Conservation (phyloP, 2,329 filamentous ascomycete genomes). For the Penicillium sp. region DNA sequence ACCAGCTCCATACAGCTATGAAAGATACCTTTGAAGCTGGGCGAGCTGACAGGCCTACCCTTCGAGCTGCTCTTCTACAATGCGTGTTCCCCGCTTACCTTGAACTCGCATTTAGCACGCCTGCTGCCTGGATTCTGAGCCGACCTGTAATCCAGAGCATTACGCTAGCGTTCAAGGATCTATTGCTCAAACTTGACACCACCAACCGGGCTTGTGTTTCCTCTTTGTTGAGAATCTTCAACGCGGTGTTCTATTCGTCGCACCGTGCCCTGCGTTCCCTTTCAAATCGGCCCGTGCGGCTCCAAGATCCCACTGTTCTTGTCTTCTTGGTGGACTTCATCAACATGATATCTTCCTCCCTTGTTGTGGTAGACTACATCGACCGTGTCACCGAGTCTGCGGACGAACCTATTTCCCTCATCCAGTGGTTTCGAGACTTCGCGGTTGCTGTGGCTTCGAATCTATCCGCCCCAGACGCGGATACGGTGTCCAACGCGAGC, state of each 20-base stretch:
- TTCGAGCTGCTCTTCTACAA: conserved; percentile 53
- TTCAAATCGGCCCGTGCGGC: conserved; percentile 30
- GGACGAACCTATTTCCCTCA: conserved; percentile 27
- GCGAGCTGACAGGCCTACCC: conserved; percentile 39
- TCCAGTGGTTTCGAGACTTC: conserved; percentile 44
- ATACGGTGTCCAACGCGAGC: neutral
- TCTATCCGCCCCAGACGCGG: conserved; percentile 1
- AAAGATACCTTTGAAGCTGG: conserved; percentile 45
- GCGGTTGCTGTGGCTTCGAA: conserved; percentile 16
- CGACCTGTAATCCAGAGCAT: conserved; percentile 53
- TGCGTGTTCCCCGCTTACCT: conserved; percentile 59
- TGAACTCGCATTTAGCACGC: conserved; percentile 45
- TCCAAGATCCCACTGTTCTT: conserved; percentile 42
- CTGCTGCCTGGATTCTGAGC: conserved; percentile 52
- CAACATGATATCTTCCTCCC: conserved; percentile 40
- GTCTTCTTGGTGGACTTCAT: conserved; percentile 41
- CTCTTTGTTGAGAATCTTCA: conserved; percentile 37
- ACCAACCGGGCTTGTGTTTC: conserved; percentile 40
- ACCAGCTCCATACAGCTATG: conserved; percentile 54
- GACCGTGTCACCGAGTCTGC: conserved; percentile 33
- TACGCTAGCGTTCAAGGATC: conserved; percentile 40
- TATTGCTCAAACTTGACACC: conserved; percentile 49
- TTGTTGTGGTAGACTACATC: conserved; percentile 50
- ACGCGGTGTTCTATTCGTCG: conserved; percentile 39
- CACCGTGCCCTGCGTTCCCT: conserved; percentile 38